Base-by-base conservation (phyloP, 23 red algal genomes). In the Gracilaria domingensis region DNA sequence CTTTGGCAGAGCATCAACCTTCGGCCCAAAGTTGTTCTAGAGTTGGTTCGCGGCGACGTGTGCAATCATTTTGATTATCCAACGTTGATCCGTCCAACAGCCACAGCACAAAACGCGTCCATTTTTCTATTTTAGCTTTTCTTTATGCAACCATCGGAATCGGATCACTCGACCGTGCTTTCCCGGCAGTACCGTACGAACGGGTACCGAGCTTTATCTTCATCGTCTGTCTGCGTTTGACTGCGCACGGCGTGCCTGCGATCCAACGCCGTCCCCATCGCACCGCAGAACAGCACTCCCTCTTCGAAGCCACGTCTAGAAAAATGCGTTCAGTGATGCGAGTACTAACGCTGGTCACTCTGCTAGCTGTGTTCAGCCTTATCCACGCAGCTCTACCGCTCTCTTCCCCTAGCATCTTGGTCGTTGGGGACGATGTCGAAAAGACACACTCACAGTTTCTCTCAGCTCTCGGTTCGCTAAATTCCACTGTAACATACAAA, bases 381-480 rank as follows among this genome's bases (percentile, higher is more conserved):
- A 8, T 44, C 35, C 44, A 35, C 12, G 11, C 5, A 29, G 35
- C 67, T 44, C 39, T 50, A 25, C 72, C 42, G 21, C 40, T 50
- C 2, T 50, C 72, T 1, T 77, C 72, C 3, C 72, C 72, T 29
- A 77, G 38, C 4, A 65, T 87, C 9, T 48, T 87, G 26, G 87
- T 90, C 4, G 32, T 90, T 23, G 71, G 66, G 5, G 87, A 90
- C 54, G 40, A 55, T 40, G 71, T 90, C 25, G 7, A 59, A 28
- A 0, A 78, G 0, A 84, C 89, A 18, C 89, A 92, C 89, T 92
- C 89, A 2, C 32, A n/a, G 11, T 64, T 92, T 66, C 61, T 92
- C 2, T 75, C 59, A 16, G 5, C 89, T 32, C 77, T 92, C 40
- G 58, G 17, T 9, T 34, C 64, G 4, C 26, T 83, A 12, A 38